These are phyloP conservation scores for Ascochyta lentis DNA, from an alignment of 2,329 filamentous ascomycete genomes.

Conservation along the genomic window DNA sequence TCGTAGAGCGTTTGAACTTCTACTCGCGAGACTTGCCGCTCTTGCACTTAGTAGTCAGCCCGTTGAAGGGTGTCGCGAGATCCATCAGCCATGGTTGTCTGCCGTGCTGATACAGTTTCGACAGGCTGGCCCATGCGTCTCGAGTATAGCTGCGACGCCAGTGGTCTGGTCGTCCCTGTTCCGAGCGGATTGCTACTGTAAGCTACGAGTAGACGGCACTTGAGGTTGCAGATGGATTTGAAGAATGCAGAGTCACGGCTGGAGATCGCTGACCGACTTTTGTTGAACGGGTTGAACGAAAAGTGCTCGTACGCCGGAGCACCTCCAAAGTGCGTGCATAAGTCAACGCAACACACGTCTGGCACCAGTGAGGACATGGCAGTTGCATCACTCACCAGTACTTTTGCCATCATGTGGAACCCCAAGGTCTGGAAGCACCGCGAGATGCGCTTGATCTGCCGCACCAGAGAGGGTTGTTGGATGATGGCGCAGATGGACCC, in stretches of 20 bases:
- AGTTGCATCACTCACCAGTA: slow-evolving; percentile 11
- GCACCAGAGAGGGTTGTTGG: slow-evolving; percentile 10
- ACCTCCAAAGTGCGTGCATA: slow-evolving; percentile 8
- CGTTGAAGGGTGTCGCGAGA: background rate
- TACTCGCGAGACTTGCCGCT: slow-evolving; percentile 7
- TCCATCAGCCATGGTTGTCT: slow-evolving; percentile 5
- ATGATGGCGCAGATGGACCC: slow-evolving; percentile 4
- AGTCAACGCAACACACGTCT: slow-evolving; percentile 2
- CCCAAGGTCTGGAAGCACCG: slow-evolving; percentile 13
- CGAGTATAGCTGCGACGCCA: slow-evolving; percentile 7
- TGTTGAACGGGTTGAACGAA: slow-evolving; percentile 8
- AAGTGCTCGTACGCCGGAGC: slow-evolving; percentile 6
- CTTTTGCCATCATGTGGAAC: slow-evolving; percentile 16
- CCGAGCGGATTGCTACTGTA: background rate
- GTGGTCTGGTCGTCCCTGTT: background rate
- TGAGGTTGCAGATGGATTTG: background rate
- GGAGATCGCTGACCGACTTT: slow-evolving; percentile 1
- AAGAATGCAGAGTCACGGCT: background rate
- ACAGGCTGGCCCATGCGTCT: slow-evolving; percentile 9
- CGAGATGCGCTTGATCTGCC: slow-evolving; percentile 16
- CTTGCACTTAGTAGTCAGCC: background rate
- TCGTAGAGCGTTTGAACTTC: background rate
- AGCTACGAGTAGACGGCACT: background rate
- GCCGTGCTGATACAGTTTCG: slow-evolving; percentile 6
- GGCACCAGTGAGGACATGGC: slow-evolving; percentile 4